Conservation (phyloP, 2,329 filamentous ascomycete species). For the Cordyceps cateniannulata region DNA sequence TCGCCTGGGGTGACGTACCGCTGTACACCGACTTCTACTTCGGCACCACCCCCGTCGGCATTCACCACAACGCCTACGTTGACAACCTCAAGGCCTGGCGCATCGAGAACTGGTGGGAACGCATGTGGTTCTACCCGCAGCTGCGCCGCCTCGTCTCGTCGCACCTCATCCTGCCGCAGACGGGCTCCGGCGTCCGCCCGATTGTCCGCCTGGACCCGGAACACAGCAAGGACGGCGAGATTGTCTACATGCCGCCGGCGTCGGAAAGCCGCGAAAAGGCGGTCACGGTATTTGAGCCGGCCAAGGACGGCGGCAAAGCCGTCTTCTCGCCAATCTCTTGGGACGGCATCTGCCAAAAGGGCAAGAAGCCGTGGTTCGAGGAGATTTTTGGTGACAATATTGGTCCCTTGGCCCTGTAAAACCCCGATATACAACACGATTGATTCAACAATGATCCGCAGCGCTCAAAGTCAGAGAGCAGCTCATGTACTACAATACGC, state of each 20-base stretch:
- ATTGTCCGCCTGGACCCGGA: conserved; percentile 17
- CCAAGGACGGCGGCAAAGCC: conserved; percentile 5
- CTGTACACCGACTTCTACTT: conserved; percentile 33
- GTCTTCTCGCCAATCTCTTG: conserved; percentile 23
- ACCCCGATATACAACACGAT: background rate
- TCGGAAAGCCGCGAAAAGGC: conserved; percentile 1
- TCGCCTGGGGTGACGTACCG: conserved; percentile 26
- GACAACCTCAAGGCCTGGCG: conserved; percentile 25
- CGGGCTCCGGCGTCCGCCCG: conserved; percentile 13
- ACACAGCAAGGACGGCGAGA: background rate
- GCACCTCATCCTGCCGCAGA: conserved; percentile 18
- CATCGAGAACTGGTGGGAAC: conserved; percentile 28
- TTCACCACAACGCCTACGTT: conserved; percentile 32
- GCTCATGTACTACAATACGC: background rate
- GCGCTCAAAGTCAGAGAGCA: background rate
- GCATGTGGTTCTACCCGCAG: conserved; percentile 29
- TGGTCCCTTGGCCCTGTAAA: conserved; percentile 21
- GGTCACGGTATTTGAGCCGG: conserved; percentile 14
- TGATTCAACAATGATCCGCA: background rate
- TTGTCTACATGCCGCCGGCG: conserved; percentile 20
- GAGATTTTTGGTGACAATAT: conserved; percentile 28
- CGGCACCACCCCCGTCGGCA: conserved; percentile 28
- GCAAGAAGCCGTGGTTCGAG: conserved; percentile 24
- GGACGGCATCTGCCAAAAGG: conserved; percentile 29
- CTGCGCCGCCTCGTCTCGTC: conserved; percentile 25